phyloP scores from a whole-genome alignment of 371 early-diverging fungal species.

The Agmasoma carcini region DNA sequence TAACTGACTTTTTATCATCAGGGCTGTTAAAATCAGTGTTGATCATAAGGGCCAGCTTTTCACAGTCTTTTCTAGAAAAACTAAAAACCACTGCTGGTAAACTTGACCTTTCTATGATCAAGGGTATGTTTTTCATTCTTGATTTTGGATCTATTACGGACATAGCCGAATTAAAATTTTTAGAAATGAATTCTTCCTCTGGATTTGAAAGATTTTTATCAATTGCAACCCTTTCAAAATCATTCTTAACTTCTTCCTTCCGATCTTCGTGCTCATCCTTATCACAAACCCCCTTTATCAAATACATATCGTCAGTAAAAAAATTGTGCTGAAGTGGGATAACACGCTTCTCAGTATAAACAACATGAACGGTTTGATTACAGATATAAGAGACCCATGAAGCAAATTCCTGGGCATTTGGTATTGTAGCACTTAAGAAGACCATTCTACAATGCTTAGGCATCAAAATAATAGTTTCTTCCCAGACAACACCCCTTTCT shows the following conservation, averaged over 20 bases:
- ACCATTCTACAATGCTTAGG: slow-evolving; percentile 69
- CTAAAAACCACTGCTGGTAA: slow-evolving; percentile 91
- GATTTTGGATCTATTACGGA: slow-evolving; percentile 57
- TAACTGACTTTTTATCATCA: slow-evolving; percentile 71
- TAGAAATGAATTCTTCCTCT: slow-evolving; percentile 69
- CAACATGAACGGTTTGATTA: slow-evolving; percentile 87
- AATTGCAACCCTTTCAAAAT: background rate
- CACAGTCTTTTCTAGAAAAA: slow-evolving; percentile 89
- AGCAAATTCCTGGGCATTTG: slow-evolving; percentile 97
- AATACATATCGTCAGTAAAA: slow-evolving; percentile 25
- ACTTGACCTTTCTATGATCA: slow-evolving; percentile 39
- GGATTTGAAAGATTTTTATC: background rate
- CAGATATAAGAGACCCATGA: slow-evolving; percentile 92
- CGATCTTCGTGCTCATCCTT: background rate
- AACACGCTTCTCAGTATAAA: slow-evolving; percentile 95
- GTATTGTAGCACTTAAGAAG: slow-evolving; percentile 96
- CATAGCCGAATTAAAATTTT: slow-evolving; percentile 69
- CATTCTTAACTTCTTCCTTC: background rate
- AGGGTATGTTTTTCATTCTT: slow-evolving; percentile 52
- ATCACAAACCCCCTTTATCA: slow-evolving; percentile 21
- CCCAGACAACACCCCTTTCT: slow-evolving; percentile 97
- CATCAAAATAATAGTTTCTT: slow-evolving; percentile 90
- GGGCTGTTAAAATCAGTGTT: slow-evolving; percentile 78
- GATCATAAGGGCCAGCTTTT: slow-evolving; percentile 71
- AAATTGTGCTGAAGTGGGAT: slow-evolving; percentile 77